Base-by-base conservation (phyloP, 2,329 filamentous ascomycete species). In the Fusarium sp. region DNA sequence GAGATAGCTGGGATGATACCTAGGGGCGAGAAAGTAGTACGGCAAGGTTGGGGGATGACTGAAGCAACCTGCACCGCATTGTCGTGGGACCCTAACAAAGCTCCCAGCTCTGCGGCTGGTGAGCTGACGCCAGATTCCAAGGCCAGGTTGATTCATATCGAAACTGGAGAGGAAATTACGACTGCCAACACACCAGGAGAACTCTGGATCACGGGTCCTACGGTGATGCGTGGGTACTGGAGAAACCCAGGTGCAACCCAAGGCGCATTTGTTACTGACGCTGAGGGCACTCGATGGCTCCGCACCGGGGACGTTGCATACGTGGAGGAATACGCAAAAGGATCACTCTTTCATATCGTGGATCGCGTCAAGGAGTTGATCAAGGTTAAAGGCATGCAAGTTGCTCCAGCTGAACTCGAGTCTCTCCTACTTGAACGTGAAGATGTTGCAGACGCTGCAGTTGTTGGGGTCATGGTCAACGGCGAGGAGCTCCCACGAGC, bases 21-120 rank as follows among this genome's bases (percentile, higher is more conserved):
- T 5, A 61, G 72, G 32, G 77, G 78, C 8, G 75, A 79, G 3
- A 62, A 87, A 13, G 60, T 73, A 6, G 72, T 87, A 18, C 83
- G 84, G 78, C 94, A 96, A 81, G 94, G 93, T 8, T 97, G 93
- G 92, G 94, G 94, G 10, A 96, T 97, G 94, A 96, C 94, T 3
- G 94, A 96, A 80, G 83, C 88, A 6, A 96, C 94, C 1, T 96
- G 94, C 80, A 90, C 92, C 1, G 85, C 89, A 24, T 86, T 93
- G 18, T 87, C 86, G 12, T 95, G 91, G 87, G 86, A 93, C 71
- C 87, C 94, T 26, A 96, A 95, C 78, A 70, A 72, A 48, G 58
- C 72, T 13, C 68, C 72, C 22, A 79, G 75, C 41, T 65, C 75
- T 47, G 78, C 78, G 22, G 76, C 78, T 24, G 78, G 78, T 39